Base-by-base conservation (phyloP, 345 rosid species). In the Hibiscus mutabilis region DNA sequence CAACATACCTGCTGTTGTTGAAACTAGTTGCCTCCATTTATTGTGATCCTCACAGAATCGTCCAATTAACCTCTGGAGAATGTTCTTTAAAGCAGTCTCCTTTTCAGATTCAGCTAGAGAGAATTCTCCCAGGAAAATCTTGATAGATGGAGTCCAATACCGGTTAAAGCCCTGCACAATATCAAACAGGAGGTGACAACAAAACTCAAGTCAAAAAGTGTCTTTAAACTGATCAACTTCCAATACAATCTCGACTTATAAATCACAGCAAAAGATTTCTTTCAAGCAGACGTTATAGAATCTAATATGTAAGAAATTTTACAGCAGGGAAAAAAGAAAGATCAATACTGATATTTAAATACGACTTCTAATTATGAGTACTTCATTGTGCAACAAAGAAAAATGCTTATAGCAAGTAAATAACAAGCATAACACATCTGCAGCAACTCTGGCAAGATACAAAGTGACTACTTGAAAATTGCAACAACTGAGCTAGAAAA, bases 61-160 rank as follows among this genome's bases (percentile, higher is more conserved):
- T 70, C 79, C 84, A 68, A 94, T 82, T 75, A 94, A 79, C 82
- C 93, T 88, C 60, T 87, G 91, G 74, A 85, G 86, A 79, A 94
- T 94, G 79, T 78, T 87, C 82, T 85, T 94, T 75, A 95, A 81
- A 19, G 92, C 78, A 1, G 81, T 71, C 76, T 92, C 98, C 79
- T 89, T 90, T 73, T 89, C 97, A 77, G 90, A 81, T 84, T 86
- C 92, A 77, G 96, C 90, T 78, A 86, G 89, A 53, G 96, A 83
- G 57, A 87, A 90, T 79, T 87, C 91, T 71, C 77, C 86, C 65
- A 90, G 47, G 68, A 79, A 73, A 77, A 84, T 86, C 86, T 90
- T 95, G 75, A 89, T 90, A 69, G 76, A 82, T 59, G 97, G 96
- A 81, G 86, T 87, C 97, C 97, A 95, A 78, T 92, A 92, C 68